phyloP scores from a whole-genome alignment of 192 early-diverging fungal genomes.

The Coemansia umbellata region DNA sequence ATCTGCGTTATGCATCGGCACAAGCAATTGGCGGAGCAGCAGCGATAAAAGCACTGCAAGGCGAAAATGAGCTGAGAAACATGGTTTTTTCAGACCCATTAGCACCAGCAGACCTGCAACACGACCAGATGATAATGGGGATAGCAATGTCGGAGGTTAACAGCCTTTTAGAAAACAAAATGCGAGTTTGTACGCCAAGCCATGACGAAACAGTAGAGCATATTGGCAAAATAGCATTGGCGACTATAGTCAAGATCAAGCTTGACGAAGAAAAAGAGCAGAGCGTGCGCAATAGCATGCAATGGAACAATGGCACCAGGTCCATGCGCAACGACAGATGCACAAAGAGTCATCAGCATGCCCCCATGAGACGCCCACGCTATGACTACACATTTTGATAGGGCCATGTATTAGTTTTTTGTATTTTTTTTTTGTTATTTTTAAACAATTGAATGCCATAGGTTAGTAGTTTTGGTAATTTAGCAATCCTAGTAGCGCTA shows the following conservation, averaged over 20 bases:
- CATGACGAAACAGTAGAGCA: conserved; percentile 28
- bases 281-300: background rate
- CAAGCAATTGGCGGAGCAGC: conserved; percentile 36
- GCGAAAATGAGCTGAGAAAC: conserved; percentile 7
- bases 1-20: conserved; percentile 9
- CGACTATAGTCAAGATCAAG: conserved; percentile 45
- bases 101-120: conserved; percentile 2
- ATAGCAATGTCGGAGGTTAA: conserved; percentile 28
- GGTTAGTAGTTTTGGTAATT: no score
- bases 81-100: conserved; percentile 1
- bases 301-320: background rate
- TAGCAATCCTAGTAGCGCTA: no score
- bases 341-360: background rate
- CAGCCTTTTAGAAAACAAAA: conserved; percentile 22
- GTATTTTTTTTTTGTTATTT: no score
- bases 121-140: conserved; percentile 38
- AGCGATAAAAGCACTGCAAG: conserved; percentile 24
- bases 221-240: conserved; percentile 32
- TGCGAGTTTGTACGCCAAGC: conserved; percentile 1
- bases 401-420: background rate
- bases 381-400: background rate
- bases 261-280: no score
- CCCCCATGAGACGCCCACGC: no score
- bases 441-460: no score
- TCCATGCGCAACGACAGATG: background rate